These are phyloP conservation scores for Athelia psychrophila DNA, from an alignment of 1,284 basidiomycete species.

Conservation along the genomic window DNA sequence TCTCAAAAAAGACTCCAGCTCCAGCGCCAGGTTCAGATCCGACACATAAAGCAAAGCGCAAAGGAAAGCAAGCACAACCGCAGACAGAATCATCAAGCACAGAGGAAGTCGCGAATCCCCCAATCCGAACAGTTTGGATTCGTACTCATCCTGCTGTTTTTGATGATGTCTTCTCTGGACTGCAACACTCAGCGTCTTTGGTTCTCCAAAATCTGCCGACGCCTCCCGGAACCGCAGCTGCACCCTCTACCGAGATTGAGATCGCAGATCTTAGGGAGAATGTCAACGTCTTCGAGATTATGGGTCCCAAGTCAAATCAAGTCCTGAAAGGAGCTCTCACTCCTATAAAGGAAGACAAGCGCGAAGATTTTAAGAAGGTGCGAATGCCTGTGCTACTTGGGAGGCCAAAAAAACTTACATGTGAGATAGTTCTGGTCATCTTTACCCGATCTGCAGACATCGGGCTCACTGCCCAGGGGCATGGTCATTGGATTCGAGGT, in stretches of 20 bases:
- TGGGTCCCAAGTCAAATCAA: conserved; percentile 80
- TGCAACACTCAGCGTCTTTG: conserved; percentile 50
- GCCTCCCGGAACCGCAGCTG: conserved; percentile 13
- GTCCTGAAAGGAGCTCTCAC: conserved; percentile 73
- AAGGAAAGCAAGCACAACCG: conserved; percentile 19
- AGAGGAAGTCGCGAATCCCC: conserved; percentile 5
- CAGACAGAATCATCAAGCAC: conserved; percentile 7
- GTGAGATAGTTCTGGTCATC: conserved; percentile 63
- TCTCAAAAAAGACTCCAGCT: conserved; percentile 6
- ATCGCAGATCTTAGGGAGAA: conserved; percentile 68
- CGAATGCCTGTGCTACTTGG: conserved; percentile 7
- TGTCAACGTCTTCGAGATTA: conserved; percentile 82
- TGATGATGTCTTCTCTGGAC: conserved; percentile 46
- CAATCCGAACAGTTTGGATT: conserved; percentile 61
- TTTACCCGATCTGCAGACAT: conserved; percentile 58
- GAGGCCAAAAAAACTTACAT: background rate
- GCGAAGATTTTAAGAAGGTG: conserved; percentile 64
- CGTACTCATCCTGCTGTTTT: conserved; percentile 76
- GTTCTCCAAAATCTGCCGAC: conserved; percentile 41
- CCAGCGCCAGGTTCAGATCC: conserved; percentile 3
- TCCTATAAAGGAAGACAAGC: conserved; percentile 48
- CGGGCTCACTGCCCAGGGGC: conserved; percentile 65
- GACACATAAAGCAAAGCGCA: conserved; percentile 15
- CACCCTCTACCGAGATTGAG: conserved; percentile 43
- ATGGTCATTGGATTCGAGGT: conserved; percentile 78